phyloP scores from a whole-genome alignment of 2,329 filamentous ascomycete genomes.

The Fusarium sp. region DNA sequence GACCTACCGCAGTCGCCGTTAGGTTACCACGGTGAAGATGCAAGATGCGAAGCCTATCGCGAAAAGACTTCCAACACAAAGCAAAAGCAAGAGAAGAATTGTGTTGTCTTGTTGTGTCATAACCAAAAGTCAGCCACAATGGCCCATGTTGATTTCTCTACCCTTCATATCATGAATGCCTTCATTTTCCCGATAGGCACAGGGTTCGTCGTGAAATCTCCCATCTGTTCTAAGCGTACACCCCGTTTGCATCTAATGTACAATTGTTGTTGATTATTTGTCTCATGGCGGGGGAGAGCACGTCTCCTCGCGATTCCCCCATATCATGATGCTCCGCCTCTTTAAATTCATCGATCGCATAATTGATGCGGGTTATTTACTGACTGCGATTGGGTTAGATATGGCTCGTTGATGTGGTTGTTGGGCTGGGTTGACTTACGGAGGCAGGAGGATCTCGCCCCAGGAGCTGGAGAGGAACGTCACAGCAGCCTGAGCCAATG shows the following conservation, averaged over 20 bases:
- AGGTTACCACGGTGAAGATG: not conserved
- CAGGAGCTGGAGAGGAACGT: conserved; percentile 76
- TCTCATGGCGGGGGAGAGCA: conserved; percentile 10
- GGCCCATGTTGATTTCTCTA: conserved; percentile 33
- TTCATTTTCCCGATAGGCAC: conserved; percentile 9
- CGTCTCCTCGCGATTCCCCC: not conserved
- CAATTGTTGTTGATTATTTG: conserved; percentile 39
- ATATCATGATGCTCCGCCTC: conserved; percentile 2
- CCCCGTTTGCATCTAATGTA: conserved; percentile 43
- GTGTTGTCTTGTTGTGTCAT: not conserved
- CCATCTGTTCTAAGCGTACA: conserved; percentile 47
- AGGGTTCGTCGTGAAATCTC: conserved; percentile 24
- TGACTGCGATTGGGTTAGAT: conserved; percentile 34
- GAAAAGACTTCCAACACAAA: not conserved
- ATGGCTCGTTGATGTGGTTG: not conserved
- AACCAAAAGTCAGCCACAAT: conserved; percentile 12
- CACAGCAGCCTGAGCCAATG: conserved; percentile 66
- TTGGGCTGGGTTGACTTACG: conserved; percentile 56
- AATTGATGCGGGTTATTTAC: conserved; percentile 37
- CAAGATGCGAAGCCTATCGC: not conserved
- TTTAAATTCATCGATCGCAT: conserved; percentile 9
- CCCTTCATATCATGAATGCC: conserved; percentile 37
- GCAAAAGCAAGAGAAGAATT: not conserved
- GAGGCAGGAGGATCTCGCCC: conserved; percentile 75
- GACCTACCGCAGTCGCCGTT: not conserved